Percentiles rank a stretch among this genome's conserved stretches.
Conservation (phyloP, 345 rosid species). For the Alliaria petiolata region DNA sequence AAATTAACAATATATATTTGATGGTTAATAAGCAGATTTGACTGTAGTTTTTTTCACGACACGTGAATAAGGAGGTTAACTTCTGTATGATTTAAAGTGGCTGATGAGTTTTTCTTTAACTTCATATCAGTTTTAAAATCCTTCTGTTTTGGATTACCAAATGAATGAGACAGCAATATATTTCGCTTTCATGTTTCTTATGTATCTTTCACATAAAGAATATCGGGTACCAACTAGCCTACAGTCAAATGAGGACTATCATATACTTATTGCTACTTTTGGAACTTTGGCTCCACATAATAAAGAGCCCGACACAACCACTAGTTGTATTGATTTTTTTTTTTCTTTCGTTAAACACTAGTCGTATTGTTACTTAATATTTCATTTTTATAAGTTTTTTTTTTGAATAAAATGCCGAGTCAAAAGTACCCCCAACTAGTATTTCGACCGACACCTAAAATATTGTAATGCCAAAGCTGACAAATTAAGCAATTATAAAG, state of each 20-base stretch:
- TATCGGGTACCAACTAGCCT: constrained; percentile 10
- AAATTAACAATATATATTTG: background rate
- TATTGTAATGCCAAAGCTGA: constrained; percentile 13
- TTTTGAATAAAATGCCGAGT: background rate
- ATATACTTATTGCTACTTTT: background rate
- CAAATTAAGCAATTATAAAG: background rate
- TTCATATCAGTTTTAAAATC: background rate
- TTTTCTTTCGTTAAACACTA: background rate
- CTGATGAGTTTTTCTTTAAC: background rate
- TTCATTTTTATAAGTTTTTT: background rate
- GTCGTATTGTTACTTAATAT: background rate
- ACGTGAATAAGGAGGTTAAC: background rate
- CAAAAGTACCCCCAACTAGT: constrained; percentile 6
- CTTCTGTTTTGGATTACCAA: background rate
- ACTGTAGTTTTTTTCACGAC: background rate
- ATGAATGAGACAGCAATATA: too few relatives aligned
- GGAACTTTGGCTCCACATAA: background rate
- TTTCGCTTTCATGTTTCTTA: background rate
- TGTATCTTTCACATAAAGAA: too few relatives aligned
- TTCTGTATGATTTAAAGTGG: background rate
- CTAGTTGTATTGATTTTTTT: background rate
- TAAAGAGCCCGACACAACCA: constrained; percentile 1
- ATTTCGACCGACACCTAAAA: constrained; percentile 2
- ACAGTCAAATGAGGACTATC: background rate
- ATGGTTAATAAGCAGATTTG: background rate